These are phyloP conservation scores for Mycena latifolia DNA, from an alignment of 768 basidiomycete genomes.

Conservation along the genomic window DNA sequence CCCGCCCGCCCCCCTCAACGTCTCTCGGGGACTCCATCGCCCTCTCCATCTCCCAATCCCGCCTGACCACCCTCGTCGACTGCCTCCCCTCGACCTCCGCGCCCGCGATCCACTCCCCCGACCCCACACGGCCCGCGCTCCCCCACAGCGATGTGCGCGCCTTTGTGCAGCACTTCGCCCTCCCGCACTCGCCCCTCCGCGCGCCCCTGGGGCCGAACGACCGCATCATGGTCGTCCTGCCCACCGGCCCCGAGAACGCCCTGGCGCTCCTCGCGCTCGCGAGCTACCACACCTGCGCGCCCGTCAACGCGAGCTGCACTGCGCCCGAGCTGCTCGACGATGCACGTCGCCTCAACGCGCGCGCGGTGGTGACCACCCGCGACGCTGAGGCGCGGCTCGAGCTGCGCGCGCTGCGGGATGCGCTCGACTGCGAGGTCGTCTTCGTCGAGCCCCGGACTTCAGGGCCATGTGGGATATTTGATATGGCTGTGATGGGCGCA, in stretches of 20 bases:
- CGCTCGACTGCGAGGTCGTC: constrained; percentile 54
- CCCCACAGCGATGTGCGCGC: constrained; percentile 48
- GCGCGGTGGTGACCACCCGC: constrained; percentile 55
- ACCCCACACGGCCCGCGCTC: constrained; percentile 49
- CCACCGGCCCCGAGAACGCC: constrained; percentile 60
- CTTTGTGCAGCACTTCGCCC: constrained; percentile 53
- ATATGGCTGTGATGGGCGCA: constrained; percentile 48
- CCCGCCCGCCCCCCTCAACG: not conserved
- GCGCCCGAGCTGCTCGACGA: constrained; percentile 57
- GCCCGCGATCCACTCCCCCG: constrained; percentile 55
- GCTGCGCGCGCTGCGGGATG: constrained; percentile 45
- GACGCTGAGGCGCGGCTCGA: constrained; percentile 55
- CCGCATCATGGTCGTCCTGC: constrained; percentile 58
- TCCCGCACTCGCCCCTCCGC: constrained; percentile 46
- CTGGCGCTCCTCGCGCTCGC: constrained; percentile 58
- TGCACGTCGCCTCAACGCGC: constrained; percentile 52
- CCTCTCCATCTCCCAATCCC: constrained; percentile 44
- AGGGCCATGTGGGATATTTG: constrained; percentile 56
- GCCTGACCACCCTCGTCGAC: constrained; percentile 52
- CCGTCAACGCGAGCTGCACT: constrained; percentile 61
- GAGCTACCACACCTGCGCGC: constrained; percentile 59
- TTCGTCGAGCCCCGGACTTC: constrained; percentile 46
- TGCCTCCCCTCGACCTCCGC: constrained; percentile 50
- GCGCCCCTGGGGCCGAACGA: constrained; percentile 53
- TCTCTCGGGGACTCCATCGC: constrained; percentile 45